Evolutionary conservation across 345 rosid species (phyloP).

Genomic region (Psidium guajava): DNA sequence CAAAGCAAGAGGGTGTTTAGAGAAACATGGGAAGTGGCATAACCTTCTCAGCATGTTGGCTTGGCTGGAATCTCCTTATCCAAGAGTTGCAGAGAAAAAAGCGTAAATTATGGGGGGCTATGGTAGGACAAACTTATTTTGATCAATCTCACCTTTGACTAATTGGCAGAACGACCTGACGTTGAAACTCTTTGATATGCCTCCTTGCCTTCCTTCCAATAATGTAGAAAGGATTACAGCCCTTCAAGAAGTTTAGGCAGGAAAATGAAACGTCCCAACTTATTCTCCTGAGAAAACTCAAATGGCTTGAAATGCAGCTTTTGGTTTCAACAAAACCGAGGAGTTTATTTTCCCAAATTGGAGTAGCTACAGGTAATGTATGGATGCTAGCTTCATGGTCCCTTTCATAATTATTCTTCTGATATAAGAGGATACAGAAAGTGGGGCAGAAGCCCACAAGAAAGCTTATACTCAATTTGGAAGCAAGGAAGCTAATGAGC

Average conservation of each 20-base stretch:
- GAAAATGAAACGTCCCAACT: conserved; percentile 31
- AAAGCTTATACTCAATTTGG: conserved; percentile 26
- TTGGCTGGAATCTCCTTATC: neutral
- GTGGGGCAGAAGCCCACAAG: conserved; percentile 17
- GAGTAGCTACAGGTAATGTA: conserved; percentile 43
- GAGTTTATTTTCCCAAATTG: conserved; percentile 45
- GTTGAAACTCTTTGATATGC: conserved; percentile 29
- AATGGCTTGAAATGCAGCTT: conserved; percentile 11
- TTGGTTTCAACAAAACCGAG: neutral
- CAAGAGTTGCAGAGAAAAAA: neutral
- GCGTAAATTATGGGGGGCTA: conserved; percentile 9
- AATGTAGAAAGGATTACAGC: conserved; percentile 27
- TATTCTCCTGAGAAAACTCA: conserved; percentile 26
- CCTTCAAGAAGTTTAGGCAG: conserved; percentile 32
- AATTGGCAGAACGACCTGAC: conserved; percentile 28
- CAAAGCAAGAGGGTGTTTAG: neutral
- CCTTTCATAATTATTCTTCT: conserved; percentile 19
- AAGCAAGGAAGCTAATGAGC: conserved; percentile 34
- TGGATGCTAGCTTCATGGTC: conserved; percentile 21
- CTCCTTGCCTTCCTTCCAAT: conserved; percentile 36
- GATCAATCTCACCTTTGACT: conserved; percentile 53
- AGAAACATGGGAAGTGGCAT: neutral
- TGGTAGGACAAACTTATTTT: conserved; percentile 22
- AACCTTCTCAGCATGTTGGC: neutral
- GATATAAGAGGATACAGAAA: conserved; percentile 12